These are phyloP conservation scores for Amanita rubescens DNA, from an alignment of 768 basidiomycete species.

Conservation along the genomic window DNA sequence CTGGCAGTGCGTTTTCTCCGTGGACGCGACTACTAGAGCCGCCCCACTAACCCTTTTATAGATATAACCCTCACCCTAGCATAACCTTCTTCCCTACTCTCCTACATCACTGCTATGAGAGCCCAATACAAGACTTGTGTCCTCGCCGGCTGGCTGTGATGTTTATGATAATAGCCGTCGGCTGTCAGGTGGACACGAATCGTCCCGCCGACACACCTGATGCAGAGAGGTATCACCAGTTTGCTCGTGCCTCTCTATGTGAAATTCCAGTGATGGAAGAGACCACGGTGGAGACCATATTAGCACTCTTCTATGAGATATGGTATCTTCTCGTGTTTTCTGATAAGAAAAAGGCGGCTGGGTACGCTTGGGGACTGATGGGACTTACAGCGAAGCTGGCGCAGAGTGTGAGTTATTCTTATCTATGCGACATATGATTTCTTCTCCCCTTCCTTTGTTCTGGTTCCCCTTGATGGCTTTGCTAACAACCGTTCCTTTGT, in stretches of 20 bases:
- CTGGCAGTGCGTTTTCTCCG: conserved; percentile 42
- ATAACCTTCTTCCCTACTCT: conserved; percentile 60
- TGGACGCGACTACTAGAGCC: not conserved
- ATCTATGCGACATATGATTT: not conserved
- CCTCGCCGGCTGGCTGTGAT: conserved; percentile 59
- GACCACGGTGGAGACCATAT: conserved; percentile 57
- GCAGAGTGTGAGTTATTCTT: conserved; percentile 43
- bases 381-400: conserved; percentile 54
- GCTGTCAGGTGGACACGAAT: conserved; percentile 54
- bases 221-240: conserved; percentile 51
- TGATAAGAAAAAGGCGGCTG: conserved; percentile 59
- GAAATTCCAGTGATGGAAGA: conserved; percentile 64
- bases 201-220: conserved; percentile 41
- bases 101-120: conserved; percentile 56
- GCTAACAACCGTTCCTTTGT: conserved; percentile 4
- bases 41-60: conserved; percentile 19
- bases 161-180: conserved; percentile 65
- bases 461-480: not conserved
- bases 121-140: conserved; percentile 42
- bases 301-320: conserved; percentile 50
- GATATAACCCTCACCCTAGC: conserved; percentile 61
- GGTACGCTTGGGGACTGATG: conserved; percentile 48
- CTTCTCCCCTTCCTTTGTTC: not conserved
- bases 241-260: conserved; percentile 51
- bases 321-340: conserved; percentile 68